Evolutionary conservation across 352 stramenopile species (phyloP).

Genomic region (Globisporangium parvum): DNA sequence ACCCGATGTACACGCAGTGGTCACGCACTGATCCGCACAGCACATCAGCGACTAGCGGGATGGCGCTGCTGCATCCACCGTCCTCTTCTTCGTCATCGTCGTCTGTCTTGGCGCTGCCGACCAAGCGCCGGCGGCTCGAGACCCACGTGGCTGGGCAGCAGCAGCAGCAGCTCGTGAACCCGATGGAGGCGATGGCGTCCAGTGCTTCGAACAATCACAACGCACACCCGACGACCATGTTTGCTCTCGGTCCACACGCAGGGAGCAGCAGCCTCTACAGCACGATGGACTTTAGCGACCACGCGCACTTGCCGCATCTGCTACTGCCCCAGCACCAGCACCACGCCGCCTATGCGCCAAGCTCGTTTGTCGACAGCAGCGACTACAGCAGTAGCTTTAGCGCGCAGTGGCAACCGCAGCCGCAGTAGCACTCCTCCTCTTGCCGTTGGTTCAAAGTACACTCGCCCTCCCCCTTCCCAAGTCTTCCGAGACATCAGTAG

Average conservation of each 20-base stretch:
- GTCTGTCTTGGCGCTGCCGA: slow-evolving; percentile 4
- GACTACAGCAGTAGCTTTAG: neutral
- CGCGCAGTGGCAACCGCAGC: neutral
- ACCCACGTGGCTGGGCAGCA: neutral
- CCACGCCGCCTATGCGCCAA: slow-evolving; percentile 5
- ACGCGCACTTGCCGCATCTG: neutral
- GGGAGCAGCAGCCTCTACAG: neutral
- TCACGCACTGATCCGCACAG: slow-evolving; percentile 13
- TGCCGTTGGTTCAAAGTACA: neutral
- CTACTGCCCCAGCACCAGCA: neutral
- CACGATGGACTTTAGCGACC: slow-evolving; percentile 6
- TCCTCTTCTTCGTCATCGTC: slow-evolving; percentile 6
- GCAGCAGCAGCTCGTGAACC: slow-evolving; percentile 19
- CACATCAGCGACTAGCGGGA: neutral
- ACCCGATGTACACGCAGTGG: slow-evolving; percentile 22
- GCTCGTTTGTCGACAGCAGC: slow-evolving; percentile 1
- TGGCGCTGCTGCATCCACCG: neutral
- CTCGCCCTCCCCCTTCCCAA: neutral
- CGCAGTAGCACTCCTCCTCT: slow-evolving; percentile 4
- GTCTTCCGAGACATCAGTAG: too few relatives aligned
- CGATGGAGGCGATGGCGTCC: slow-evolving; percentile 23
- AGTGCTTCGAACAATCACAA: neutral
- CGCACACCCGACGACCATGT: neutral
- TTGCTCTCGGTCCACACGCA: neutral
- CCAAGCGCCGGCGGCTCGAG: slow-evolving; percentile 11